Base-by-base conservation (phyloP, 208 protist genomes). In the Trypanosoma congolense region DNA sequence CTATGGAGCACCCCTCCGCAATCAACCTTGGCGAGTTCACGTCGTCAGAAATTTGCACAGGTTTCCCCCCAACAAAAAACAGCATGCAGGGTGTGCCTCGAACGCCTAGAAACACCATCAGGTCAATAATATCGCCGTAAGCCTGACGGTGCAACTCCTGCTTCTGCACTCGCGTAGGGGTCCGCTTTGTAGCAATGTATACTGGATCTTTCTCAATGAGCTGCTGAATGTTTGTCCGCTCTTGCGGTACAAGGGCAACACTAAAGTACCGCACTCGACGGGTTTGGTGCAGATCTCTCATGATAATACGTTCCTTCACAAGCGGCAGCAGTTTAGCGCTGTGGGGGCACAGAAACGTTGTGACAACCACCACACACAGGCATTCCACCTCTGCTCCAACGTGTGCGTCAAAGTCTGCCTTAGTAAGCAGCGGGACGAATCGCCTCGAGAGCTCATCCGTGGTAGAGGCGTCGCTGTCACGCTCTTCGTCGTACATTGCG, bases 221-320 rank as follows among this genome's bases (percentile, higher is more conserved):
- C 21, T 64, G 65, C 19, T 66, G 67, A 30, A 90, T 75, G 54
- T 85, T 77, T 14, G 77, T 85, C 47, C 89, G 80, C 40, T 80
- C 71, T 49, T 81, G 70, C 1, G 67, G 61, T 24, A 83, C 85
- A 29, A 82, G 72, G 45, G 81, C 83, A 21, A 90, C 70, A 62
- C 90, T 80, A 56, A 92, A 92, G 45, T 90, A 92, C 56, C 85
- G 85, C 9, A 87, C 76, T 45, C 77, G 73, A 12, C 79, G 77
- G 2, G 79, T 70, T 57, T 89, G 71, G n/a, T 63, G 76, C 3
- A 43, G 40, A 2, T 64, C 53, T 2, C 69, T 70, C 19, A 56
- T 47, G 0, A 91, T 65, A 21, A 91, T 54, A 4, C 54, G 63
- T n/a, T 49, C 10, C 46, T 81, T 69, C 10, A 92, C 45, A 10